phyloP scores from a whole-genome alignment of 495 filamentous ascomycete species.

The Eremomyces bilateralis region DNA sequence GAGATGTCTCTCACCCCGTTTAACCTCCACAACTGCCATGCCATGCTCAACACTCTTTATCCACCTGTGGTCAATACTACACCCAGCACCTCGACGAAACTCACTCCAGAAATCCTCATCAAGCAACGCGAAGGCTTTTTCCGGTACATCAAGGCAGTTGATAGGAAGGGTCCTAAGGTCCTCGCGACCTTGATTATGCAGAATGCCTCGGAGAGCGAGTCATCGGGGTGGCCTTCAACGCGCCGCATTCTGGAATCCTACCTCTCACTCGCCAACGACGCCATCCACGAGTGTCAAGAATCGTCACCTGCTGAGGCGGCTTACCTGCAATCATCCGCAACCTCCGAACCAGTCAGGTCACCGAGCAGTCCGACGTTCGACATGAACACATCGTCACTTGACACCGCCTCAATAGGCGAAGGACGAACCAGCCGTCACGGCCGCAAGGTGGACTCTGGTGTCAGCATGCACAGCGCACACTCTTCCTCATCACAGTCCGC shows the following conservation, averaged over 20 bases:
- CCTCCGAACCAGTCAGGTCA: no score
- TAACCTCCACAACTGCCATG: constrained; percentile 48
- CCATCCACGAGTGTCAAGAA: constrained; percentile 36
- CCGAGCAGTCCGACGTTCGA: constrained; percentile 14
- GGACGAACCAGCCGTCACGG: no score
- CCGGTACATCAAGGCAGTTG: constrained; percentile 37
- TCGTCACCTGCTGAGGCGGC: constrained; percentile 26
- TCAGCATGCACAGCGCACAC: constrained; percentile 29
- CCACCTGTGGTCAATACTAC: constrained; percentile 25
- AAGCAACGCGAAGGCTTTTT: constrained; percentile 45
- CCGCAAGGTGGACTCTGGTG: constrained; percentile 41
- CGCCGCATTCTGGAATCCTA: constrained; percentile 37
- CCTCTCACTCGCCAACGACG: constrained; percentile 32
- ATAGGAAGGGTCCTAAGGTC: constrained; percentile 32
- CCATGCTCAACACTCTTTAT: constrained; percentile 60
- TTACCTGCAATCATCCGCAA: constrained; percentile 24
- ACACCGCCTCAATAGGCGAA: no score
- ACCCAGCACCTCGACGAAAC: constrained; percentile 27
- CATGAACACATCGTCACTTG: no score
- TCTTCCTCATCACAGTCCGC: constrained; percentile 19
- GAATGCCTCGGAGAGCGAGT: constrained; percentile 26
- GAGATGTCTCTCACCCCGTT: constrained; percentile 43
- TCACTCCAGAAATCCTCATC: constrained; percentile 26
- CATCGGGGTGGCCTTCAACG: constrained; percentile 35
- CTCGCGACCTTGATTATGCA: constrained; percentile 33